phyloP scores from a whole-genome alignment of 306 rosid species.

The Dalbergia cochinchinensis region DNA sequence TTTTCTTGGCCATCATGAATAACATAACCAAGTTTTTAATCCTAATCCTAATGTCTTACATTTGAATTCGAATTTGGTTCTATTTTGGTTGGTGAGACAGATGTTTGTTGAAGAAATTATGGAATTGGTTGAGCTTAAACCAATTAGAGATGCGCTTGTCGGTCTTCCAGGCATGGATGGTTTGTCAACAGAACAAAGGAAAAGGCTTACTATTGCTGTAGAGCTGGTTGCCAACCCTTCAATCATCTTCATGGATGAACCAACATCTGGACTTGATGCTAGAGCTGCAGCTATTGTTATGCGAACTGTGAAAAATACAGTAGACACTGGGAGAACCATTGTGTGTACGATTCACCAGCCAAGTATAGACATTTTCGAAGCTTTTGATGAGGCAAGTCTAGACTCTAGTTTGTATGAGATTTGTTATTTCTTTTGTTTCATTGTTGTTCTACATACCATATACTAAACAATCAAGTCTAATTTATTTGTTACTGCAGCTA shows the following conservation, averaged over 20 bases:
- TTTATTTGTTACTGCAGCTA: constrained; percentile 45
- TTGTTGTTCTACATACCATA: not conserved
- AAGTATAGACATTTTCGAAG: constrained; percentile 54
- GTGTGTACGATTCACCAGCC: constrained; percentile 60
- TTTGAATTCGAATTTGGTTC: not conserved
- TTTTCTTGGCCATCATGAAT: not conserved
- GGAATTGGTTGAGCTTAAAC: constrained; percentile 66
- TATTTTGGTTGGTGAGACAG: constrained; percentile 38
- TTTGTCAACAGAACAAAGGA: constrained; percentile 65
- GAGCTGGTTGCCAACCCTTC: constrained; percentile 65
- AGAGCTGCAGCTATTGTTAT: constrained; percentile 56
- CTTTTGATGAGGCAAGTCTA: constrained; percentile 54
- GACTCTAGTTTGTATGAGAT: not conserved
- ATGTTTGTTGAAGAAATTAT: constrained; percentile 64
- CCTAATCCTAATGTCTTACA: not conserved
- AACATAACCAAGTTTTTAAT: not conserved
- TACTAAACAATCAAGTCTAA: not conserved
- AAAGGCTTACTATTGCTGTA: constrained; percentile 66
- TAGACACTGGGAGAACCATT: constrained; percentile 53
- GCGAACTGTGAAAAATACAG: constrained; percentile 50
- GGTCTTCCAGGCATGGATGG: constrained; percentile 59
- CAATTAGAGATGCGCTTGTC: constrained; percentile 58
- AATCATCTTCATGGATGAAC: constrained; percentile 60
- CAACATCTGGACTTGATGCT: constrained; percentile 57
- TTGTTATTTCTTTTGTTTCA: constrained; percentile 5